Percentiles rank a stretch among this genome's conserved stretches.
Evolutionary conservation across 805 yeast genomes (phyloP).

Genomic region (Torulaspora microellipsoides): DNA sequence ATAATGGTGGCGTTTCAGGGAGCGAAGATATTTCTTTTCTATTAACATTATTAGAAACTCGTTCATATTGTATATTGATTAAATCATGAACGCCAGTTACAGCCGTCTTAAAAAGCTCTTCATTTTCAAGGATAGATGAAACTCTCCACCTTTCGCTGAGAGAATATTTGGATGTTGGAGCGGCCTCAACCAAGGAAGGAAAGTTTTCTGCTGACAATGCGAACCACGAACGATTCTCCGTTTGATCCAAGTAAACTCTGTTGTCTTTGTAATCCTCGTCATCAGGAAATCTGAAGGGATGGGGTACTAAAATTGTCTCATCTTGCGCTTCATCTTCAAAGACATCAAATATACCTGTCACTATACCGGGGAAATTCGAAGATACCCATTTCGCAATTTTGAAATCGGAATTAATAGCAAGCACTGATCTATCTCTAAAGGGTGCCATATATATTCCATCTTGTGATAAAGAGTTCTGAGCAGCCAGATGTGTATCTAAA

Average conservation of each 20-base stretch:
- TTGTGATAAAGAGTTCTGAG: slow-evolving; percentile 49
- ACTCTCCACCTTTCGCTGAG: slow-evolving; percentile 42
- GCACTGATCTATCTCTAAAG: slow-evolving; percentile 69
- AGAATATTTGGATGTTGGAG: slow-evolving; percentile 64
- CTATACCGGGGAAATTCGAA: slow-evolving; percentile 57
- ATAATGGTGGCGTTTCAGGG: slow-evolving; percentile 18
- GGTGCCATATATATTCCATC: slow-evolving; percentile 82
- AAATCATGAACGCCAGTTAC: slow-evolving; percentile 48
- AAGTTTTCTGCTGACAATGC: slow-evolving; percentile 75
- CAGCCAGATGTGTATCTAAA: slow-evolving; percentile 52
- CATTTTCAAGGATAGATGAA: slow-evolving; percentile 36
- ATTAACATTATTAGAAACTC: slow-evolving; percentile 8
- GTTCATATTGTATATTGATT: slow-evolving; percentile 13
- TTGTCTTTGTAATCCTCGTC: slow-evolving; percentile 17
- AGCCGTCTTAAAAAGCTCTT: slow-evolving; percentile 39
- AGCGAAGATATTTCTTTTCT: slow-evolving; percentile 9
- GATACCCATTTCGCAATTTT: slow-evolving; percentile 79
- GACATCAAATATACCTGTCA: slow-evolving; percentile 77
- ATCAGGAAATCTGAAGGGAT: slow-evolving; percentile 47
- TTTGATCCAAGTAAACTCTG: slow-evolving; percentile 60
- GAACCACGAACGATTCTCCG: slow-evolving; percentile 68
- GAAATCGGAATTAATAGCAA: slow-evolving; percentile 67
- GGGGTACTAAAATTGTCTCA: slow-evolving; percentile 57
- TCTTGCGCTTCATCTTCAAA: slow-evolving; percentile 33
- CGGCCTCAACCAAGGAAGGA: slow-evolving; percentile 77